phyloP scores from a whole-genome alignment of 257 asterid genomes.

The Ilex aquifolium region DNA sequence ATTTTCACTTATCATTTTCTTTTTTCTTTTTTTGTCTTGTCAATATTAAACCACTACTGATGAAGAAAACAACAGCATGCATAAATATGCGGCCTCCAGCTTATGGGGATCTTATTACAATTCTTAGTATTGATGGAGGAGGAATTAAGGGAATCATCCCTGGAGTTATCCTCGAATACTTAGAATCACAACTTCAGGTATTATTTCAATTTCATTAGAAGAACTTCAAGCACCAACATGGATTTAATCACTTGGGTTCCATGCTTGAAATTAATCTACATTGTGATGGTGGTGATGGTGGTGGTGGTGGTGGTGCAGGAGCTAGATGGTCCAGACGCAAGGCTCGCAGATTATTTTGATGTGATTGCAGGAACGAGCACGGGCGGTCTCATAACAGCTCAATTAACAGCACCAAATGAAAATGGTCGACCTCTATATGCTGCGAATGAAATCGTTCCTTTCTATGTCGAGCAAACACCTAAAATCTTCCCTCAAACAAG shows the following conservation, averaged over 20 bases:
- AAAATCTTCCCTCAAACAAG: conserved; percentile 33
- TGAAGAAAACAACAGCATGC: conserved; percentile 11
- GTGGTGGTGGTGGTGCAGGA: conserved; percentile 21
- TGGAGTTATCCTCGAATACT: conserved; percentile 31
- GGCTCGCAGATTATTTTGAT: conserved; percentile 53
- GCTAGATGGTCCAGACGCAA: conserved; percentile 39
- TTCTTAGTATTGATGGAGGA: conserved; percentile 54
- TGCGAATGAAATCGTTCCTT: conserved; percentile 48
- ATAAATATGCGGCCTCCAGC: conserved; percentile 26
- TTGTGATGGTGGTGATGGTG: too few relatives aligned
- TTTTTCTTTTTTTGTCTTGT: too few relatives aligned
- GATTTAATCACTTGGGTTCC: too few relatives aligned
- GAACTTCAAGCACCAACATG: too few relatives aligned
- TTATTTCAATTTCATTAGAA: background rate
- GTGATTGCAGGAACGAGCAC: conserved; percentile 58
- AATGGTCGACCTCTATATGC: conserved; percentile 40
- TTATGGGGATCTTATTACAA: conserved; percentile 31
- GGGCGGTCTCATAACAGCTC: conserved; percentile 46
- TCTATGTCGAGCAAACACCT: conserved; percentile 34
- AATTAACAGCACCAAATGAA: conserved; percentile 44
- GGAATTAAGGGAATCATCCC: conserved; percentile 58
- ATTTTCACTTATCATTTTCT: too few relatives aligned
- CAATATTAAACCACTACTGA: too few relatives aligned
- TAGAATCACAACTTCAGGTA: conserved; percentile 60
- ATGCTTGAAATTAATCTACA: too few relatives aligned